phyloP scores from a whole-genome alignment of 805 yeast species.

The Jamesozyma piceae region DNA sequence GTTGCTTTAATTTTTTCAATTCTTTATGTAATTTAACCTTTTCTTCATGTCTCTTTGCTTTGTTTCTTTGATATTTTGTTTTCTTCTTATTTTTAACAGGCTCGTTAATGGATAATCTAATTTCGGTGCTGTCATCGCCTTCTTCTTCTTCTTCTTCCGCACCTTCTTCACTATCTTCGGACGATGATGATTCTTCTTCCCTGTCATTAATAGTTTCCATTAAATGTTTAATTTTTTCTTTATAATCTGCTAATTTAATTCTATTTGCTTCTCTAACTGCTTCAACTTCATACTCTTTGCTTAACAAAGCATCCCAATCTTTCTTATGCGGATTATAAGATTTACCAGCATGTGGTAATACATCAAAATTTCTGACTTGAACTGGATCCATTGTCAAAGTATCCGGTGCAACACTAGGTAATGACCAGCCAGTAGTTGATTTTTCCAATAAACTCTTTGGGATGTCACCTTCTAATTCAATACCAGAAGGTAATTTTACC shows the following conservation, averaged over 20 bases:
- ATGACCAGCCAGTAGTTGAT: conserved; percentile 41
- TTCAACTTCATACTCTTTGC: conserved; percentile 57
- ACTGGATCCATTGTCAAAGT: conserved; percentile 47
- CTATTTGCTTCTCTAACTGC: conserved; percentile 58
- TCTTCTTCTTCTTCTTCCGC: conserved; percentile 30
- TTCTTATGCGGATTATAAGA: conserved; percentile 82
- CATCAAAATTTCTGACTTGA: conserved; percentile 41
- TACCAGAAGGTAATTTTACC: conserved; percentile 24
- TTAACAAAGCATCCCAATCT: conserved; percentile 69
- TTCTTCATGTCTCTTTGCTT: conserved; percentile 52
- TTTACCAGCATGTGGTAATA: conserved; percentile 71
- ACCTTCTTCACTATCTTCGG: conserved; percentile 31
- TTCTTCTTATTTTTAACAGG: conserved; percentile 62
- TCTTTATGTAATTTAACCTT: conserved; percentile 46
- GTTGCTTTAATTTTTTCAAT: conserved; percentile 49
- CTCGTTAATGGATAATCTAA: conserved; percentile 57
- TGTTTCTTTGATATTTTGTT: conserved; percentile 70
- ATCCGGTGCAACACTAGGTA: conserved; percentile 44
- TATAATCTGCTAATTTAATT: conserved; percentile 51
- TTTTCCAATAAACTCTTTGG: conserved; percentile 35
- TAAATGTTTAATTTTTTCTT: conserved; percentile 52
- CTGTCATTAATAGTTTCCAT: conserved; percentile 54
- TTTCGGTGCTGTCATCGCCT: conserved; percentile 28
- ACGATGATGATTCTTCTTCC: conserved; percentile 39
- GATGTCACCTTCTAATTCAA: conserved; percentile 20